phyloP scores from a whole-genome alignment of 192 early-diverging fungal species.

The Linnemannia elongata region DNA sequence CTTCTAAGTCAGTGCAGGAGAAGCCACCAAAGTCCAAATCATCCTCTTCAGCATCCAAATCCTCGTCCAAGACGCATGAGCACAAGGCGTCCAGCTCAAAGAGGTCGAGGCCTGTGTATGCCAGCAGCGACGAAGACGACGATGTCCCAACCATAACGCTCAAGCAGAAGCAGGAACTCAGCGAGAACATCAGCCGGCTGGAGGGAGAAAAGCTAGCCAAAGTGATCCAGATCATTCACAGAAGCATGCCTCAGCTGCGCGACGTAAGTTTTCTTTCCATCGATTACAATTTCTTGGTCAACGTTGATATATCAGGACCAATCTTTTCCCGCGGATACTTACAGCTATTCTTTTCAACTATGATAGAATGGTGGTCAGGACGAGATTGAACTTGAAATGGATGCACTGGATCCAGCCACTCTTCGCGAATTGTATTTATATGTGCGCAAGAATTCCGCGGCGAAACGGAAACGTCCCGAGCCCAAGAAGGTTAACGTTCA shows the following conservation, averaged over 20 bases:
- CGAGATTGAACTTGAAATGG: slow-evolving; percentile 98
- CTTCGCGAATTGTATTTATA: slow-evolving; percentile 90
- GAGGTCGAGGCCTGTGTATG: slow-evolving; percentile 29
- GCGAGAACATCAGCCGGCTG: slow-evolving; percentile 74
- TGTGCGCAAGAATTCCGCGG: slow-evolving; percentile 70
- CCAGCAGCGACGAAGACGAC: slow-evolving; percentile 54
- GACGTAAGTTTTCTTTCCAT: slow-evolving; percentile 50
- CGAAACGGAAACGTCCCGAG: slow-evolving; percentile 59
- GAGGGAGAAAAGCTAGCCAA: slow-evolving; percentile 72
- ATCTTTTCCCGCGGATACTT: not conserved
- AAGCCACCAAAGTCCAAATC: slow-evolving; percentile 35
- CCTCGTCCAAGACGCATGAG: slow-evolving; percentile 21
- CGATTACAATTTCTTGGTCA: not conserved
- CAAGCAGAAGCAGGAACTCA: slow-evolving; percentile 92
- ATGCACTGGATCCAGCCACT: slow-evolving; percentile 85
- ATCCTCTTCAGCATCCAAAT: slow-evolving; percentile 19
- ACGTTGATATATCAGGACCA: not conserved
- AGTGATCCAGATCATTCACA: slow-evolving; percentile 83
- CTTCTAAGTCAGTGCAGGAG: slow-evolving; percentile 20
- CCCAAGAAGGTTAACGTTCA: slow-evolving; percentile 60
- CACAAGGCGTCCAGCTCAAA: slow-evolving; percentile 38
- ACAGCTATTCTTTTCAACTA: not conserved
- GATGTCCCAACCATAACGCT: slow-evolving; percentile 74
- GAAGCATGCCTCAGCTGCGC: slow-evolving; percentile 69
- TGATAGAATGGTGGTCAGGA: slow-evolving; percentile 71